phyloP scores from a whole-genome alignment of 2,329 filamentous ascomycete genomes.

The Diplocarpon mali region DNA sequence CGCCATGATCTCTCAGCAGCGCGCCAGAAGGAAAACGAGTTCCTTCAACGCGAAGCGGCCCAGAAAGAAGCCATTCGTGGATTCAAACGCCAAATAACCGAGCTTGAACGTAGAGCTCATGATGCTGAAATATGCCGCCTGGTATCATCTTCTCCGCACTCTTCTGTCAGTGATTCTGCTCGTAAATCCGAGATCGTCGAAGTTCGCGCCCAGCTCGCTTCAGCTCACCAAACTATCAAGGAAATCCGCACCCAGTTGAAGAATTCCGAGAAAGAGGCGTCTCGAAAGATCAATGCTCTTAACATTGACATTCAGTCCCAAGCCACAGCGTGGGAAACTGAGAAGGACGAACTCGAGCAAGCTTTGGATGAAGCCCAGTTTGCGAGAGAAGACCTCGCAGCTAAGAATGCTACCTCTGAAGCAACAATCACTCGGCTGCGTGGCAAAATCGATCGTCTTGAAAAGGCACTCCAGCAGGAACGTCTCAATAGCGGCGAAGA shows the following conservation, averaged over 20 bases:
- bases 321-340: conserved; percentile 29
- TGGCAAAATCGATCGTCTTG: conserved; percentile 33
- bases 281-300: conserved; percentile 32
- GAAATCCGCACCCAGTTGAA: conserved; percentile 41
- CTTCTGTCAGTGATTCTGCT: conserved; percentile 39
- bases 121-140: conserved; percentile 48
- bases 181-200: conserved; percentile 46
- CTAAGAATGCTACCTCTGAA: conserved; percentile 32
- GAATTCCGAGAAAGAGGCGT: conserved; percentile 33
- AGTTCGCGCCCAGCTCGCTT: conserved; percentile 48
- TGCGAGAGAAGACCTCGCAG: conserved; percentile 31
- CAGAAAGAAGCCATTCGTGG: conserved; percentile 52
- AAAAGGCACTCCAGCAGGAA: conserved; percentile 40
- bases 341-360: conserved; percentile 28
- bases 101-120: conserved; percentile 57
- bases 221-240: conserved; percentile 47
- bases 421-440: conserved; percentile 38
- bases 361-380: conserved; percentile 36
- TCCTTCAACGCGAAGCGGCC: conserved; percentile 52
- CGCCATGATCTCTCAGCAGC: conserved; percentile 52
- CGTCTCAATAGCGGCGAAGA: conserved; percentile 45
- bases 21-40: conserved; percentile 52
- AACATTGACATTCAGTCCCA: conserved; percentile 41
- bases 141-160: conserved; percentile 34
- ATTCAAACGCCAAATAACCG: conserved; percentile 52